Conservation (phyloP, 176 grass and related monocot genomes). For the Phoenix dactylifera region DNA sequence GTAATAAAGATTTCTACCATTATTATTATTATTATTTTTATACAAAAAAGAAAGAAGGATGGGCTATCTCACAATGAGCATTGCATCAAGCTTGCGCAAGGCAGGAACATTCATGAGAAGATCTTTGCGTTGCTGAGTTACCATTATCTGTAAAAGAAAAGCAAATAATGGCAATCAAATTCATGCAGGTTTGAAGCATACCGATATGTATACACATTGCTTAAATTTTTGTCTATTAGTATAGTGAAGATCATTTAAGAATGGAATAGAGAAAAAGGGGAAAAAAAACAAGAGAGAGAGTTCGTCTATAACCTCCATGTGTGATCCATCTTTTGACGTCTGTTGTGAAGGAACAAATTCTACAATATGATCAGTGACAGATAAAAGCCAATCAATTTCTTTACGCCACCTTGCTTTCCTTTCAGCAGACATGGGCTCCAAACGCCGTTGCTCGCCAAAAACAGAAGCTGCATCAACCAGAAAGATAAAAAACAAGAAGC, state of each 20-base stretch:
- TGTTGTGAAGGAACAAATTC: slow-evolving; percentile 9
- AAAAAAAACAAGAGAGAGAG: not conserved
- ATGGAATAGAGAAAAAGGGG: too few relatives aligned
- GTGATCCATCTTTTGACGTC: too few relatives aligned
- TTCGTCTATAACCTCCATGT: too few relatives aligned
- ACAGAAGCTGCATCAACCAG: slow-evolving; percentile 5
- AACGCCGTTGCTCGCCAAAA: slow-evolving; percentile 2
- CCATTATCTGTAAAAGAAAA: slow-evolving; percentile 1
- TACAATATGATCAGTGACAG: slow-evolving; percentile 6
- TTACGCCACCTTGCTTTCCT: slow-evolving; percentile 3
- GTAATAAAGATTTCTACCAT: too few relatives aligned
- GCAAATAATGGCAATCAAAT: too few relatives aligned
- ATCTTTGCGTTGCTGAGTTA: slow-evolving; percentile 9
- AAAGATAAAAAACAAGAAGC: not conserved
- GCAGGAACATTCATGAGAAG: slow-evolving; percentile 5
- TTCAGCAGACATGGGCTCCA: slow-evolving; percentile 8
- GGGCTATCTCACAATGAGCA: not conserved
- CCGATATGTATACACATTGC: too few relatives aligned
- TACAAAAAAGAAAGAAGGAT: too few relatives aligned
- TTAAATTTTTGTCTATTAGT: too few relatives aligned
- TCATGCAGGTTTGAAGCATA: too few relatives aligned
- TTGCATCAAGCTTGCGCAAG: slow-evolving; percentile 9
- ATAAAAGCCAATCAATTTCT: slow-evolving; percentile 13
- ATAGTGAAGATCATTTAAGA: too few relatives aligned
- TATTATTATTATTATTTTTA: too few relatives aligned